These are phyloP conservation scores for Aureobasidium sp. DNA, from an alignment of 2,329 filamentous ascomycete genomes.

Conservation along the genomic window DNA sequence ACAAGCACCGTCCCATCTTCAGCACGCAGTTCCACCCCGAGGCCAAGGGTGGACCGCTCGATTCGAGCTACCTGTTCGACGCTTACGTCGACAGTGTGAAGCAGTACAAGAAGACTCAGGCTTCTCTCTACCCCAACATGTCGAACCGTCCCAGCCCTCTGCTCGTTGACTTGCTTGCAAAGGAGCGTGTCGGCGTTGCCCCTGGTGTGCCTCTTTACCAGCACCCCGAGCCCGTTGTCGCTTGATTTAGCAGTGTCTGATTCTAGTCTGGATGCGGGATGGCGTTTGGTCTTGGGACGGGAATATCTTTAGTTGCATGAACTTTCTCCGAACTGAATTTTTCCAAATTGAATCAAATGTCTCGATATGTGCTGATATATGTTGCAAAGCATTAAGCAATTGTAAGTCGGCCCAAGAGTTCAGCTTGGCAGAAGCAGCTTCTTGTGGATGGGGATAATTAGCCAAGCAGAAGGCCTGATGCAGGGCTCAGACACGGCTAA, in stretches of 20 bases:
- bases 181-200: slow-evolving; percentile 84
- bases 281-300: not conserved
- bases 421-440: not conserved
- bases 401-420: not conserved
- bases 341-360: not conserved
- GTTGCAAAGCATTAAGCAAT: not conserved
- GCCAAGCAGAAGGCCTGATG: not conserved
- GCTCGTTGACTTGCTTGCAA: slow-evolving; percentile 82
- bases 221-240: slow-evolving; percentile 9
- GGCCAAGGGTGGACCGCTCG: slow-evolving; percentile 92
- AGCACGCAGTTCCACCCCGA: slow-evolving; percentile 98
- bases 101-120: slow-evolving; percentile 78
- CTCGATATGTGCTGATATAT: not conserved
- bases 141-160: slow-evolving; percentile 83
- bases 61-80: slow-evolving; percentile 93
- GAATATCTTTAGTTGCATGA: not conserved
- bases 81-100: slow-evolving; percentile 86
- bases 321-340: not conserved
- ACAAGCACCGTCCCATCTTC: slow-evolving; percentile 94
- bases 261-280: not conserved
- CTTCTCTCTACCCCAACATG: slow-evolving; percentile 59
- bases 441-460: not conserved
- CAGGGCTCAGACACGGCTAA: not conserved
- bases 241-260: not conserved
- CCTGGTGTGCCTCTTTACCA: slow-evolving; percentile 26